These are phyloP conservation scores for Cytospora chrysosperma DNA, from an alignment of 2,329 filamentous ascomycete species.

Conservation along the genomic window DNA sequence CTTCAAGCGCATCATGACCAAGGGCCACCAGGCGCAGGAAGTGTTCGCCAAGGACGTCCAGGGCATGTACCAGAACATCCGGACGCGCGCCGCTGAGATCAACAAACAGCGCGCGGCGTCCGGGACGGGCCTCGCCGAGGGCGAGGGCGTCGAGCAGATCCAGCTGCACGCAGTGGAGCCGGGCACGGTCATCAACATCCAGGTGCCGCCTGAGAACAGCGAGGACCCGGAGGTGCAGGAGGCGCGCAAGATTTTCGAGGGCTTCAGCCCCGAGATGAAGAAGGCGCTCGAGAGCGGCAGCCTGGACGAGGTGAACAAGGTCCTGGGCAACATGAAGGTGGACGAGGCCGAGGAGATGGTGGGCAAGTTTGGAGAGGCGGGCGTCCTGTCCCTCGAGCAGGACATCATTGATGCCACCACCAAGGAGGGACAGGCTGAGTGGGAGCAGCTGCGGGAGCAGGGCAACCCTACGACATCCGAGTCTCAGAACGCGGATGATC, in stretches of 20 bases:
- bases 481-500: constrained; percentile 24
- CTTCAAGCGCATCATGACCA: constrained; percentile 92
- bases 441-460: constrained; percentile 67
- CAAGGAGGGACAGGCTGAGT: constrained; percentile 73
- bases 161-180: constrained; percentile 96
- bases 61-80: constrained; percentile 81
- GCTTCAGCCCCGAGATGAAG: constrained; percentile 78
- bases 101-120: constrained; percentile 46
- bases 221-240: constrained; percentile 63
- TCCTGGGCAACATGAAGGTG: constrained; percentile 80
- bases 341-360: constrained; percentile 81
- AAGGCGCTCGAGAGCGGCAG: constrained; percentile 84
- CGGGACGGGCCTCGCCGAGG: constrained; percentile 39
- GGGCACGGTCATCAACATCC: constrained; percentile 86
- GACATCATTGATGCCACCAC: constrained; percentile 95
- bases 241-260: constrained; percentile 75
- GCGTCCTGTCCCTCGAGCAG: constrained; percentile 87
- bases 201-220: constrained; percentile 68
- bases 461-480: constrained; percentile 23
- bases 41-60: constrained; percentile 93
- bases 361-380: constrained; percentile 72
- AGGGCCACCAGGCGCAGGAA: constrained; percentile 83
- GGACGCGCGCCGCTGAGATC: constrained; percentile 72
- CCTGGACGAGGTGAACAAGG: constrained; percentile 84
- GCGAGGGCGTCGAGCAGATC: constrained; percentile 81